Conservation (phyloP, 345 rosid species). For the Aquilaria yunnanensis region DNA sequence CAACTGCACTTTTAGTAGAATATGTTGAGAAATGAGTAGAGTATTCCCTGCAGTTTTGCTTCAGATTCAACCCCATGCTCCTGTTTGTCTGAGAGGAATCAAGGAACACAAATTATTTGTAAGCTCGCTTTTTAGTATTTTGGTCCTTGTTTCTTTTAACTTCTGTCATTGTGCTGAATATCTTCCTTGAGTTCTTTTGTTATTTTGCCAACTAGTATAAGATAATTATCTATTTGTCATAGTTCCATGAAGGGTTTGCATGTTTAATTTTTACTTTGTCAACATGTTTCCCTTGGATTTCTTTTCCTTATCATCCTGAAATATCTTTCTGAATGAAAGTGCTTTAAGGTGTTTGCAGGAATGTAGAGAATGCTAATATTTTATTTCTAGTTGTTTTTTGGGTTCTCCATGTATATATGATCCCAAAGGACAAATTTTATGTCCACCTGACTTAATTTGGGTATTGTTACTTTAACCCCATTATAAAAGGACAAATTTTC, state of each 20-base stretch:
- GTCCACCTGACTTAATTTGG: neutral
- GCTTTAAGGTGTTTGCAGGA: neutral
- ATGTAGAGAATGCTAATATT: neutral
- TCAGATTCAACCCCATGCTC: slow-evolving; percentile 2
- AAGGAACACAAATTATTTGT: slow-evolving; percentile 24
- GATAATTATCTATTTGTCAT: neutral
- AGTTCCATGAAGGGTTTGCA: too few species aligned
- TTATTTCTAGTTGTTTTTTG: neutral
- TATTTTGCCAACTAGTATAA: neutral
- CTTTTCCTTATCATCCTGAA: neutral
- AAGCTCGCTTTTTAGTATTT: slow-evolving; percentile 11
- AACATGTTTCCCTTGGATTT: neutral
- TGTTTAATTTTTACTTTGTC: neutral
- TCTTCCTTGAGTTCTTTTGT: neutral
- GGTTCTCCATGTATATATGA: neutral
- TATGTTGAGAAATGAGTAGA: too few species aligned
- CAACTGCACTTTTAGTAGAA: too few species aligned
- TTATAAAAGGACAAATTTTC: neutral
- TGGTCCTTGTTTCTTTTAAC: slow-evolving; percentile 2
- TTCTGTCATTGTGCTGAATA: neutral
- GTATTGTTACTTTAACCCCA: neutral
- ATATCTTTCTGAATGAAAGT: neutral
- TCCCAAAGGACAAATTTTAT: too few species aligned
- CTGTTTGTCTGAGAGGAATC: slow-evolving; percentile 14
- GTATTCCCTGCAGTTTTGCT: slow-evolving; percentile 9